Base-by-base conservation (phyloP, 176 grass and related monocot genomes). In the Pharus latifolius region DNA sequence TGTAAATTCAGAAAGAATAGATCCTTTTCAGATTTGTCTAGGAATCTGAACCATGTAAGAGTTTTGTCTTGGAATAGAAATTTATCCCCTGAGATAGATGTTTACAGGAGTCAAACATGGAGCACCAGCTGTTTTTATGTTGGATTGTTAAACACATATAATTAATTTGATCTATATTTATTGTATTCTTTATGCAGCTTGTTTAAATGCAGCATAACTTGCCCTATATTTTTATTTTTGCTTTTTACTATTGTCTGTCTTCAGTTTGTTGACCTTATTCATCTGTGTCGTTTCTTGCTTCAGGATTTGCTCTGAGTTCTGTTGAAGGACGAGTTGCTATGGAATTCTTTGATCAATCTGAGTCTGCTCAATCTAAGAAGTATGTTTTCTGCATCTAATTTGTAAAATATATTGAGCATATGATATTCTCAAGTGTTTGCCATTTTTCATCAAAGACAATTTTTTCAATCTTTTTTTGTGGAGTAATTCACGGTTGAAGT, bases 271-370 rank as follows among this genome's bases (percentile, higher is more conserved):
- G 15, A 37, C 11, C 63, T 56, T 50, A 56, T 24, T 62, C 17
- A 66, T 74, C 14, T 72, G 15, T 65, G 2, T 85, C 61, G 16
- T 17, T 74, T 29, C 56, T 63, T 78, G 41, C 54, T 83, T 67
- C 85, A 99, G 95, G 95, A 27, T 99, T 75, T 80, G 82, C 95
- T 75, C 89, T 99, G 12, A 99, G 95, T 85, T 99, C 95, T 42
- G 84, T 99, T 2, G 95, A 99, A 88, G 95, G 95, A 6, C 76
- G 90, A 53, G 90, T 99, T 35, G 88, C 95, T 40, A 99, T 99
- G 90, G 95, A 99, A 52, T 99, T 99, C 56, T 99, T 99, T 49
- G 87, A 94, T 80, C 80, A 94, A 59, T 94, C 90, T 5, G 95
- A 99, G 52, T 80, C 84, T 70, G 84, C 82, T 26, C 95, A 99